Evolutionary conservation across 345 rosid species (phyloP).

Genomic region (Streptanthus diversifolius): DNA sequence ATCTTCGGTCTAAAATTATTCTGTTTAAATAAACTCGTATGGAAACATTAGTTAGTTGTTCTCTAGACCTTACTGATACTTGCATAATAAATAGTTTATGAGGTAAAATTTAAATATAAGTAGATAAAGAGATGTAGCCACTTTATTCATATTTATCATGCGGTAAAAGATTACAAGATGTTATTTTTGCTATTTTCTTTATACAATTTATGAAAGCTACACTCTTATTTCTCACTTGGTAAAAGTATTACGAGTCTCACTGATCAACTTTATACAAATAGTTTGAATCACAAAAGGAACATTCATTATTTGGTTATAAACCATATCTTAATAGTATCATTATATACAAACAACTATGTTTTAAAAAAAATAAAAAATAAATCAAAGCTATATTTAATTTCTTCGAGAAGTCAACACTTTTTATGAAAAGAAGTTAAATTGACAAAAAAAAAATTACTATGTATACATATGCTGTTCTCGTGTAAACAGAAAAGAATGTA

Average conservation of each 20-base stretch:
- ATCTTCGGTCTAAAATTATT: too few species aligned
- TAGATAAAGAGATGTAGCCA: background rate
- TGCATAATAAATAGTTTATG: background rate
- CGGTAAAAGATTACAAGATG: background rate
- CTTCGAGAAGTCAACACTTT: too few species aligned
- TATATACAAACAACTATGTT: background rate
- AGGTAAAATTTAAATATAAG: background rate
- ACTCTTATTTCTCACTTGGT: background rate
- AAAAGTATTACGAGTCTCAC: background rate
- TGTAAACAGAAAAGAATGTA: background rate
- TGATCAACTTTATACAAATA: too few species aligned
- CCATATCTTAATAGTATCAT: background rate
- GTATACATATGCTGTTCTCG: background rate
- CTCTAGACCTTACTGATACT: too few species aligned
- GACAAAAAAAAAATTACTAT: conserved; percentile 3
- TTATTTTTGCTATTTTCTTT: background rate
- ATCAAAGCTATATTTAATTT: background rate
- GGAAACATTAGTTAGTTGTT: too few species aligned
- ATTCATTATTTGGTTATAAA: background rate
- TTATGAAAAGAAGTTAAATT: too few species aligned
- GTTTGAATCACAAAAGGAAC: background rate
- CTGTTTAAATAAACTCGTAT: too few species aligned
- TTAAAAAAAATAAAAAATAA: background rate
- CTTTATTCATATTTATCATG: background rate
- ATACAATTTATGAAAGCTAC: background rate